Conservation (phyloP, 169 alveolate species). For the Cyclospora cayetanensis region DNA sequence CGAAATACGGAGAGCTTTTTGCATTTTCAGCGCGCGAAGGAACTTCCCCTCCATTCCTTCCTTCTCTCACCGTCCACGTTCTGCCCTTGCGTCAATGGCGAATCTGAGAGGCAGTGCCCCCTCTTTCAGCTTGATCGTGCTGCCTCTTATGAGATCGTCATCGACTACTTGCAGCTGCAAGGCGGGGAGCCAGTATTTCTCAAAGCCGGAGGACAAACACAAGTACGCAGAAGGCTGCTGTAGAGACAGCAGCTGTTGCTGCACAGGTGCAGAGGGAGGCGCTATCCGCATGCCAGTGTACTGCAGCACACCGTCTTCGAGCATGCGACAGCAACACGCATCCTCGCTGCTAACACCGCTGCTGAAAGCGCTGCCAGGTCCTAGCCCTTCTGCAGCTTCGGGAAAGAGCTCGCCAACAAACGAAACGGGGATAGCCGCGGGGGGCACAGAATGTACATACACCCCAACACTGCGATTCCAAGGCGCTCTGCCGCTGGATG, state of each 20-base stretch:
- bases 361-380: not conserved
- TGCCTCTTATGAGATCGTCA: conserved; percentile 46
- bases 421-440: not conserved
- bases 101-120: conserved; percentile 67
- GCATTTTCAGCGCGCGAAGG: not conserved
- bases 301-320: not conserved
- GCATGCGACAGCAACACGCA: not conserved
- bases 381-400: not conserved
- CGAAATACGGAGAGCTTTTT: not conserved
- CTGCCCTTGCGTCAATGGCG: conserved; percentile 45
- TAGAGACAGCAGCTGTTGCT: not conserved
- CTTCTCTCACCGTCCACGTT: not conserved
- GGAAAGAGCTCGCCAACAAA: not conserved
- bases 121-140: conserved; percentile 16
- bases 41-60: no score
- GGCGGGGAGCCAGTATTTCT: conserved; percentile 62
- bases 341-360: not conserved
- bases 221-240: conserved; percentile 1
- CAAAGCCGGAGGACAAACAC: conserved; percentile 61
- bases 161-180: conserved; percentile 48
- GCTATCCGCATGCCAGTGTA: not conserved
- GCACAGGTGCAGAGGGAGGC: not conserved
- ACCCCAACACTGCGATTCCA: not conserved
- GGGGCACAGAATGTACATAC: not conserved
- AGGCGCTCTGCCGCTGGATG: not conserved